These are phyloP conservation scores for Phaeotremella fagi DNA, from an alignment of 768 basidiomycete genomes.

Conservation along the genomic window DNA sequence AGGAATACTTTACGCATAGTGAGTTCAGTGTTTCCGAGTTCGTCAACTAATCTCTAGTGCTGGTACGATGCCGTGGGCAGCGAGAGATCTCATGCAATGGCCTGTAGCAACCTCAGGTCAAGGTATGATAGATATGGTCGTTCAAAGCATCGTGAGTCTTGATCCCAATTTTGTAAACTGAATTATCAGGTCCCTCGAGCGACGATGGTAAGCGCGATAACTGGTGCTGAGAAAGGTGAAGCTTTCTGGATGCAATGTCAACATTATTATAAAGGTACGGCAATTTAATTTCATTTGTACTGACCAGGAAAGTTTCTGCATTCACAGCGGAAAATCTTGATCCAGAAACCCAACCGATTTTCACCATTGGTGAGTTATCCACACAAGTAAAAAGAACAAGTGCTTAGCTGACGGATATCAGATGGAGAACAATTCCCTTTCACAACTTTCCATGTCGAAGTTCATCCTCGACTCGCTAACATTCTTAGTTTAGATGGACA, in stretches of 20 bases:
- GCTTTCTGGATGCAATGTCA: conserved; percentile 44
- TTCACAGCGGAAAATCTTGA: conserved; percentile 39
- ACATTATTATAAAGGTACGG: conserved; percentile 45
- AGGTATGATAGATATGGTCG: conserved; percentile 44
- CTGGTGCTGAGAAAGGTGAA: conserved; percentile 41
- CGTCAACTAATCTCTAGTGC: conserved; percentile 12
- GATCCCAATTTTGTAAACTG: neutral
- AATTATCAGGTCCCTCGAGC: conserved; percentile 23
- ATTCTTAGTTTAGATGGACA: conserved; percentile 34
- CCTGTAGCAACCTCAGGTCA: conserved; percentile 43
- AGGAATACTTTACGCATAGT: conserved; percentile 45
- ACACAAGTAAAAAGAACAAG: neutral
- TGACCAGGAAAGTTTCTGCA: conserved; percentile 30
- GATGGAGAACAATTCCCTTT: conserved; percentile 45
- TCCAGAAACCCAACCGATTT: conserved; percentile 21
- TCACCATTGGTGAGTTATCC: conserved; percentile 38
- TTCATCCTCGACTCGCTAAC: conserved; percentile 39
- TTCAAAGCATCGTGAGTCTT: conserved; percentile 36
- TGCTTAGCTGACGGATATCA: conserved; percentile 1
- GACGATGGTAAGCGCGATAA: conserved; percentile 36
- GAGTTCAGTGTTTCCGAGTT: conserved; percentile 10
- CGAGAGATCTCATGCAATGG: conserved; percentile 47
- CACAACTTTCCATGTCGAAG: conserved; percentile 39
- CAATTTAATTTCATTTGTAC: neutral
- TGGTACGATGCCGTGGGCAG: conserved; percentile 37